Evolutionary conservation across 176 grass and related monocot genomes (phyloP), one percentile per base, ranked within the genome.

Genomic region (Aegilops tauschii): DNA sequence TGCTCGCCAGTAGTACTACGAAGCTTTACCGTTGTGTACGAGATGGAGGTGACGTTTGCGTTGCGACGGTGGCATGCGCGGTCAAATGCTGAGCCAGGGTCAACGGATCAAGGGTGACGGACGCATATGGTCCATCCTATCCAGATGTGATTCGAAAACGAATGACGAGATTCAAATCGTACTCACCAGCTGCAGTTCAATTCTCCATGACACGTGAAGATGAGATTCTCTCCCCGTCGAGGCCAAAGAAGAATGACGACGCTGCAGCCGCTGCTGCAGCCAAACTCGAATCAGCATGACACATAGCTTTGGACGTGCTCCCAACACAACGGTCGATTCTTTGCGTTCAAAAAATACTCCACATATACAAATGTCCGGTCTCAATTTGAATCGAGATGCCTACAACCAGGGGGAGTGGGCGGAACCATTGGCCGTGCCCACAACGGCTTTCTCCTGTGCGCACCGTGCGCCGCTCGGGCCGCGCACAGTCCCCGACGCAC

Each of bases 361-460:
- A 1, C 29, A 67, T 67, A 72, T 72, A 20, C 56, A 70, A 70
- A 35, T 25, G n/a, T 21, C 20, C 1, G 6, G 1, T 12, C 44
- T 21, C 16, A 80, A 64, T 65, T 80, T 86, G 85, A 86, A 86
- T 64, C 37, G 40, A 29, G 12, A 10, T 10, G 18, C 21, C 69
- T 23, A 9, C 5, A 35, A 2, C 44, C 29, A 5, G 80, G 1
- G 20, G 32, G 10, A 62, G 69, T 44, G 17, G 10, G 16, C 21
- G 12, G 34, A 29, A 52, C 73, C 25, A 52, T 74, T 74, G 8
- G 32, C 3, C 71, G 71, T 29, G 18, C 20, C 72, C 76, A 54
- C 86, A 93, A 91, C 91, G 94, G 87, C 89, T 89, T 88, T 93
- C 37, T 91, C 25, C 65, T 65, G 45, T 84, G 77, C 80, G 31